A percentile compares a stretch with the other conserved stretches of the same genome.
phyloP scores from a whole-genome alignment of 371 early-diverging fungal genomes.

The Furculomyces boomerangus region DNA sequence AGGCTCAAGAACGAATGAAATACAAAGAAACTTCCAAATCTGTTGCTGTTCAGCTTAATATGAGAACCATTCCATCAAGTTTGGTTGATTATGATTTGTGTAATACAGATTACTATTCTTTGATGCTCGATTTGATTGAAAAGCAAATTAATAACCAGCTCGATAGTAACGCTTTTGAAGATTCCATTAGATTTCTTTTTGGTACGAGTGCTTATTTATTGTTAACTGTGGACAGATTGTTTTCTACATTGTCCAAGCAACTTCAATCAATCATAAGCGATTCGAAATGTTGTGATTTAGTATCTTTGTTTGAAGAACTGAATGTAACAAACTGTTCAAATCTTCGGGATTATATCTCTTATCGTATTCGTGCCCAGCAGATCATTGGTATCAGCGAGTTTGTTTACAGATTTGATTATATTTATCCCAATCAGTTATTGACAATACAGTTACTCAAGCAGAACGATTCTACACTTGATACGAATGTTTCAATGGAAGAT shows the following conservation, averaged over 20 bases:
- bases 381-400: constrained; percentile 61
- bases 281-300: constrained; percentile 30
- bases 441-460: constrained; percentile 70
- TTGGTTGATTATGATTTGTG: constrained; percentile 16
- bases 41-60: constrained; percentile 64
- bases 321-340: constrained; percentile 29
- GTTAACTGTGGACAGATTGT: constrained; percentile 75
- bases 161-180: constrained; percentile 79
- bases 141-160: constrained; percentile 65
- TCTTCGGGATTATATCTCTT: constrained; percentile 51
- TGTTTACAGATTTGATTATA: constrained; percentile 68
- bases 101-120: constrained; percentile 42
- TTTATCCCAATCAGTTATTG: constrained; percentile 42
- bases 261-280: constrained; percentile 43
- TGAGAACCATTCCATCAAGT: constrained; percentile 33
- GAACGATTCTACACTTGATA: constrained; percentile 62
- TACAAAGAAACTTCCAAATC: constrained; percentile 42
- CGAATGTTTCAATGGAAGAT: constrained; percentile 61
- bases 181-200: constrained; percentile 66
- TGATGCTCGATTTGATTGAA: constrained; percentile 53
- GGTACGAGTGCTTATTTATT: constrained; percentile 69
- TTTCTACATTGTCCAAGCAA: constrained; percentile 61
- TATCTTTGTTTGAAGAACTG: constrained; percentile 33
- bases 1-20: constrained; percentile 33
- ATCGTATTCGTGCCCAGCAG: constrained; percentile 65